Conservation (phyloP, 306 rosid species). For the Myrica gale region DNA sequence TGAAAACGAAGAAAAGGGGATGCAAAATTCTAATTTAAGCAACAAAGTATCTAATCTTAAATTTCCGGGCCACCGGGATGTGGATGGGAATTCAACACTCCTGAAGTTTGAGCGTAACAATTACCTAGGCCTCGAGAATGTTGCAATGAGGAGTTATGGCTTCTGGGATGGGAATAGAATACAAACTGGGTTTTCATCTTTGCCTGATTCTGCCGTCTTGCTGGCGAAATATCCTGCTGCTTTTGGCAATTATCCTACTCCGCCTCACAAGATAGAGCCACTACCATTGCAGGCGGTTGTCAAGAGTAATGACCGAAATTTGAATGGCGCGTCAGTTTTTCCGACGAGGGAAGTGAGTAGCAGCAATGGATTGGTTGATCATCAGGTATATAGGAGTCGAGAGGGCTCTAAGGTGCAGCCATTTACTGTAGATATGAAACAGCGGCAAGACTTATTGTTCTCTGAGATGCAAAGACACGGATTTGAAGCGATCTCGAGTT, state of each 20-base stretch:
- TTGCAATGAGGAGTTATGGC: conserved; percentile 54
- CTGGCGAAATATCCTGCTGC: conserved; percentile 90
- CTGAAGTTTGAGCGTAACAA: conserved; percentile 53
- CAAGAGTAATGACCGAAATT: conserved; percentile 46
- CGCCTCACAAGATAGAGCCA: conserved; percentile 53
- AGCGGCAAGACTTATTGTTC: conserved; percentile 48
- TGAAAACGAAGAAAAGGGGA: conserved; percentile 51
- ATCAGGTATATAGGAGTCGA: conserved; percentile 51
- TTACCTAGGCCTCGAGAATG: conserved; percentile 58
- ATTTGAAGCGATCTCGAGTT: conserved; percentile 60
- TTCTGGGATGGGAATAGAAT: conserved; percentile 75
- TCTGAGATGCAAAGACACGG: conserved; percentile 68
- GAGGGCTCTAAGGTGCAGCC: conserved; percentile 66
- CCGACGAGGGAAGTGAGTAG: conserved; percentile 51
- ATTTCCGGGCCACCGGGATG: conserved; percentile 41
- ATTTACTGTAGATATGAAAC: conserved; percentile 63
- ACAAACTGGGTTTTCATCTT: conserved; percentile 54
- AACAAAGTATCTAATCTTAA: conserved; percentile 49
- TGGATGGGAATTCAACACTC: conserved; percentile 50
- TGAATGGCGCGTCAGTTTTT: conserved; percentile 48
- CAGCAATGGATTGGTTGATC: conserved; percentile 65
- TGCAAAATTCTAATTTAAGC: conserved; percentile 38
- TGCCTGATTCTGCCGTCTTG: conserved; percentile 76
- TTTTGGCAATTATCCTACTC: conserved; percentile 52
- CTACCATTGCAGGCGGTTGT: conserved; percentile 53